phyloP scores from a whole-genome alignment of 2,329 filamentous ascomycete genomes.

The Thermoascus crustaceus region DNA sequence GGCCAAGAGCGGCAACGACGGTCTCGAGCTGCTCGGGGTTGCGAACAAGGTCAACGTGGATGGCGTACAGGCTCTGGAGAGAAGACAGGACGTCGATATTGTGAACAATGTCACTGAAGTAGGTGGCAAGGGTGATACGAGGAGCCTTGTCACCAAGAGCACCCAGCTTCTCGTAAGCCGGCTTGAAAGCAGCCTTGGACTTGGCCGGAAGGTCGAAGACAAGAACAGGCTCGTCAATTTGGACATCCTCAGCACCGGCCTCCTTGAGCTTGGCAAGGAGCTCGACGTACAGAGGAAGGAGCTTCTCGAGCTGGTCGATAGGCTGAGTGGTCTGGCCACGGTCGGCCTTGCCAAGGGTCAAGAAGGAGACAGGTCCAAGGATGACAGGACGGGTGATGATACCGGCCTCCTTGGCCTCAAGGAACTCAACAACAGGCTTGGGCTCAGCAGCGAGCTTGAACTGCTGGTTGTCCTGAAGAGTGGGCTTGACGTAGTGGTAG shows the following conservation, averaged over 20 bases:
- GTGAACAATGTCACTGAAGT: slow-evolving; percentile 99
- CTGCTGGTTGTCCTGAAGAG: slow-evolving; percentile 89
- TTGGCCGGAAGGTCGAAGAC: slow-evolving; percentile 88
- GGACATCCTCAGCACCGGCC: slow-evolving; percentile 90
- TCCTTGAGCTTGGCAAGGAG: slow-evolving; percentile 89
- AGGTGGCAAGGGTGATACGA: slow-evolving; percentile 84
- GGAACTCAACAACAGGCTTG: slow-evolving; percentile 91
- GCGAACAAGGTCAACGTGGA: slow-evolving; percentile 94
- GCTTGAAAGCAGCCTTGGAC: slow-evolving; percentile 96
- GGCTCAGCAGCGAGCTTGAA: slow-evolving; percentile 83
- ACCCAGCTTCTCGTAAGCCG: slow-evolving; percentile 80
- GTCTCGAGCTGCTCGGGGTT: slow-evolving; percentile 95
- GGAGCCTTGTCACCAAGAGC: slow-evolving; percentile 69
- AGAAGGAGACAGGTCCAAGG: slow-evolving; percentile 93
- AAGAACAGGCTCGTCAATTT: slow-evolving; percentile 96
- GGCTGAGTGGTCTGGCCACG: slow-evolving; percentile 87
- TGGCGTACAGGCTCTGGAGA: slow-evolving; percentile 63
- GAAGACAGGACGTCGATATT: slow-evolving; percentile 86
- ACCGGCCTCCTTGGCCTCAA: slow-evolving; percentile 95
- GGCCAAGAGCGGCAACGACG: slow-evolving; percentile 71
- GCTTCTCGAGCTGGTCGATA: slow-evolving; percentile 87
- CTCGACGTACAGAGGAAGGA: slow-evolving; percentile 89
- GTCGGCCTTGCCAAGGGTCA: slow-evolving; percentile 95
- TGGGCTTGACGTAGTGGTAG: slow-evolving; percentile 99
- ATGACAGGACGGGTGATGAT: slow-evolving; percentile 89